Percentiles rank a stretch among this genome's conserved stretches.
Conservation (phyloP, 768 basidiomycete species). For the Panellus pusillus region DNA sequence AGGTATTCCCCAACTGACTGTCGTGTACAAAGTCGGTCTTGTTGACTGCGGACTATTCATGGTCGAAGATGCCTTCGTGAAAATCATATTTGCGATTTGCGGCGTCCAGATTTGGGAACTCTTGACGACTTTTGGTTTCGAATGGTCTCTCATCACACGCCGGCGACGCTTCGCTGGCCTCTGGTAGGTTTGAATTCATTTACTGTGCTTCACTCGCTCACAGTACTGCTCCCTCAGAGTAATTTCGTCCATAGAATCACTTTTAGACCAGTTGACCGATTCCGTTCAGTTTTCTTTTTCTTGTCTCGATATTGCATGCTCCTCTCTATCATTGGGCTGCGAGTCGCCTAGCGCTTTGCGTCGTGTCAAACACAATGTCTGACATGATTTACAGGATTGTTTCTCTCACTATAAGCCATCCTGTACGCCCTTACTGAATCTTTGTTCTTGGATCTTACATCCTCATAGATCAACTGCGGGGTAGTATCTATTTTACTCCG, state of each 20-base stretch:
- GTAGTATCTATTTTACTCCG: slow-evolving; percentile 29
- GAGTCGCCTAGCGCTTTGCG: slow-evolving; percentile 24
- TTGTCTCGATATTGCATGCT: slow-evolving; percentile 72
- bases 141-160: slow-evolving; percentile 62
- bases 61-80: slow-evolving; percentile 52
- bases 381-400: slow-evolving; percentile 45
- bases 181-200: slow-evolving; percentile 46
- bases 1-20: slow-evolving; percentile 27
- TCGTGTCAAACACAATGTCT: neutral
- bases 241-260: slow-evolving; percentile 2
- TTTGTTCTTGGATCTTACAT: slow-evolving; percentile 14
- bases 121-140: slow-evolving; percentile 61
- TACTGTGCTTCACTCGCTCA: neutral
- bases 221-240: slow-evolving; percentile 19
- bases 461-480: slow-evolving; percentile 54
- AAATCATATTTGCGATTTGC: slow-evolving; percentile 61
- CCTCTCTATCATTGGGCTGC: slow-evolving; percentile 66
- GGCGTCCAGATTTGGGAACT: slow-evolving; percentile 73
- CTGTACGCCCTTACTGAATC: slow-evolving; percentile 31
- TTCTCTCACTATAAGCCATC: slow-evolving; percentile 50
- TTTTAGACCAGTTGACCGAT: slow-evolving; percentile 2
- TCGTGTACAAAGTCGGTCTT: neutral
- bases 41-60: no score
- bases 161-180: slow-evolving; percentile 64
- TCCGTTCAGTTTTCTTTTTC: slow-evolving; percentile 56